Conservation (phyloP, 306 rosid species). For the Trifolium dubium region DNA sequence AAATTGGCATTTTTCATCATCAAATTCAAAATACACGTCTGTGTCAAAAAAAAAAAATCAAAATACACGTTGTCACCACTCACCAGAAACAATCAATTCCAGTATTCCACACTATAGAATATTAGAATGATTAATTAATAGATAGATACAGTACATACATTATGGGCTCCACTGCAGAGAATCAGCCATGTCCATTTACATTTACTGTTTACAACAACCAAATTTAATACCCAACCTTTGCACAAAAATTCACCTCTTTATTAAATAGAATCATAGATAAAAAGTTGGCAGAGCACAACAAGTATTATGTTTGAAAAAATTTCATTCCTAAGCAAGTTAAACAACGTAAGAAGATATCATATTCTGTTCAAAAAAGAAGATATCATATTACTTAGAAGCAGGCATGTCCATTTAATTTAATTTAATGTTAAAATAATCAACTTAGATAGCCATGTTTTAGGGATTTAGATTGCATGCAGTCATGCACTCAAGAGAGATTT, state of each 20-base stretch:
- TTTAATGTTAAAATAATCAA: constrained; percentile 15
- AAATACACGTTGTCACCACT: not conserved
- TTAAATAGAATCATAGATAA: too few species aligned
- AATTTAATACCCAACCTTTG: not conserved
- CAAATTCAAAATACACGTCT: too few species aligned
- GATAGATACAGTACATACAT: not conserved
- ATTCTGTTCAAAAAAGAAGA: not conserved
- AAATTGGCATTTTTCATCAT: not conserved
- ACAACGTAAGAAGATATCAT: not conserved
- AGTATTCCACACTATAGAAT: too few species aligned
- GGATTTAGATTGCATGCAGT: too few species aligned
- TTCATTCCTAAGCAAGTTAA: too few species aligned
- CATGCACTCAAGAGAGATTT: too few species aligned
- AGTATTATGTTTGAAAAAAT: too few species aligned
- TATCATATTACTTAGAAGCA: constrained; percentile 22
- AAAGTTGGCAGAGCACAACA: too few species aligned
- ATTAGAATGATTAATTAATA: too few species aligned
- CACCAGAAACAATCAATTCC: too few species aligned
- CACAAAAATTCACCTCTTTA: not conserved
- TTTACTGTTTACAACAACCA: not conserved
- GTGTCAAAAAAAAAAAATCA: too few species aligned
- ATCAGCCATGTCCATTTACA: too few species aligned
- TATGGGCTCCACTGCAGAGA: not conserved
- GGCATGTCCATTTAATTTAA: constrained; percentile 22
- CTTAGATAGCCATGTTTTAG: not conserved